These are phyloP conservation scores for Hymenoscyphus fraxineus DNA, from an alignment of 2,329 filamentous ascomycete genomes.

Conservation along the genomic window DNA sequence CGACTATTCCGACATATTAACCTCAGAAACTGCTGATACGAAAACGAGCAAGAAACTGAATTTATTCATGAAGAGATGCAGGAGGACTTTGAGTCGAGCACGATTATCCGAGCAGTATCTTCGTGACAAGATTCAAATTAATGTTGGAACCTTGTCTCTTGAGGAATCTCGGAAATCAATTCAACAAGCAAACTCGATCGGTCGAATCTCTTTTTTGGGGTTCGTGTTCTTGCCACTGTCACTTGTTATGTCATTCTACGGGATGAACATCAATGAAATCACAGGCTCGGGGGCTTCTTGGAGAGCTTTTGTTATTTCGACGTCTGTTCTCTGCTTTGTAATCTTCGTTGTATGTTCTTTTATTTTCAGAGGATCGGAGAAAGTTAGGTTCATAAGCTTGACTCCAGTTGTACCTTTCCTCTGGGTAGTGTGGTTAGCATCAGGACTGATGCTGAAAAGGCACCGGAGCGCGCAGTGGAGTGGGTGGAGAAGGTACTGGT, in stretches of 20 bases:
- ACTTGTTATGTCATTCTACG: conserved; percentile 13
- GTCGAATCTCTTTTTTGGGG: conserved; percentile 10
- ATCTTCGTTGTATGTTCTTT: not conserved
- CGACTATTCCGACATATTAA: not conserved
- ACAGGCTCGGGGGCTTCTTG: conserved; percentile 3
- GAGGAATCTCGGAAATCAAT: conserved; percentile 7
- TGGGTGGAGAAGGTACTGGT: too few relatives aligned
- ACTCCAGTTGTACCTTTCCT: not conserved
- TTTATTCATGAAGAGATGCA: not conserved
- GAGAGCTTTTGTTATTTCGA: not conserved
- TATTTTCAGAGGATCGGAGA: not conserved
- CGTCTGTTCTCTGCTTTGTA: not conserved
- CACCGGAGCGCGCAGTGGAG: too few relatives aligned
- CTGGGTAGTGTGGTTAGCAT: not conserved
- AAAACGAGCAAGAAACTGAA: not conserved
- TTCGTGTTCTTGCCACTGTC: conserved; percentile 12
- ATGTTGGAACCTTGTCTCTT: conserved; percentile 4
- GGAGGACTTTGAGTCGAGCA: not conserved
- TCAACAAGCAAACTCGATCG: conserved; percentile 5
- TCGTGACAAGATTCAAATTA: conserved; percentile 5
- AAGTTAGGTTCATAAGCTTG: not conserved
- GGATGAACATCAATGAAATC: conserved; percentile 15
- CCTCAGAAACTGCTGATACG: not conserved
- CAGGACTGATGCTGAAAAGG: not conserved
- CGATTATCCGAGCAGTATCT: conserved; percentile 1